A percentile compares a stretch with the other conserved stretches of the same genome.
Evolutionary conservation across 345 rosid species (phyloP).

Genomic region (Bruguiera gymnorhiza): DNA sequence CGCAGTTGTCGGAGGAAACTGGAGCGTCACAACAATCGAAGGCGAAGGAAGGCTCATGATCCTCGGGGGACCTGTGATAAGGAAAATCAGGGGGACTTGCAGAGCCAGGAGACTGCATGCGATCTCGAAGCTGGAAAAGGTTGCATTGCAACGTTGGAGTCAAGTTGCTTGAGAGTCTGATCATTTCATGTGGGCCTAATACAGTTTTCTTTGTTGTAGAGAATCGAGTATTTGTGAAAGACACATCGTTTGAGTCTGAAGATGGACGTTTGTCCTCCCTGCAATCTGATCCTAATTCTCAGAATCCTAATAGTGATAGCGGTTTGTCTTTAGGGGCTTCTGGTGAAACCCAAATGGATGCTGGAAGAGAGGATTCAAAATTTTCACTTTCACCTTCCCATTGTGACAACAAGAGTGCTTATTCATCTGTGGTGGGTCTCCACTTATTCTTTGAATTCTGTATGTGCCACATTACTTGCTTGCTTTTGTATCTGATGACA

Average conservation of each 20-base stretch:
- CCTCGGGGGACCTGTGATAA: slow-evolving; percentile 36
- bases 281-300: slow-evolving; percentile 44
- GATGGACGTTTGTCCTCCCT: slow-evolving; percentile 46
- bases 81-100: slow-evolving; percentile 38
- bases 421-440: slow-evolving; percentile 72
- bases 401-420: slow-evolving; percentile 59
- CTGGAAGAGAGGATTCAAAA: slow-evolving; percentile 55
- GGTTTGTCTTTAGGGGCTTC: slow-evolving; percentile 48
- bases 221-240: slow-evolving; percentile 56
- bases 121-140: slow-evolving; percentile 73
- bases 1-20: slow-evolving; percentile 90
- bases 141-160: slow-evolving; percentile 18
- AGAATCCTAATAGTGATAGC: slow-evolving; percentile 53
- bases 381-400: slow-evolving; percentile 52
- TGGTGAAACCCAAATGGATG: slow-evolving; percentile 47
- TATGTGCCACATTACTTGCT: slow-evolving; percentile 8
- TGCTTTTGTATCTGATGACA: neutral
- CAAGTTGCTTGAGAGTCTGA: neutral
- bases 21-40: slow-evolving; percentile 82
- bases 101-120: slow-evolving; percentile 34
- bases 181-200: neutral
- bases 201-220: slow-evolving; percentile 8
- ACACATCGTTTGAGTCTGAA: slow-evolving; percentile 54
- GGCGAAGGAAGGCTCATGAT: slow-evolving; percentile 64
- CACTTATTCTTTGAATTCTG: slow-evolving; percentile 9